A percentile compares a stretch with the other conserved stretches of the same genome.
phyloP scores from a whole-genome alignment of 345 rosid genomes.

The Mallotus nudiflorus region DNA sequence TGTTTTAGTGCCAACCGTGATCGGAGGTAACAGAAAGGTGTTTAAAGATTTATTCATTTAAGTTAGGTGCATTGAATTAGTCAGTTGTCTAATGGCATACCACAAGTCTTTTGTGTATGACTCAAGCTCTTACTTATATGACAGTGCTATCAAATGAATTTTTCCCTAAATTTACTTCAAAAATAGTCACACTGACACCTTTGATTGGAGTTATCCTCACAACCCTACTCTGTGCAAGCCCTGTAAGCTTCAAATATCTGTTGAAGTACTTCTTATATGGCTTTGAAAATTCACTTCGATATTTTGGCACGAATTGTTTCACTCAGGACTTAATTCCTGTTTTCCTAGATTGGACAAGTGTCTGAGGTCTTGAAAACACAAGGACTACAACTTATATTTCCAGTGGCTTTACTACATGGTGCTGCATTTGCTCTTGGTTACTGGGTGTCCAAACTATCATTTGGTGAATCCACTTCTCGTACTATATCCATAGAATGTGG shows the following conservation, averaged over 20 bases:
- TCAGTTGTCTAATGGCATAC: conserved; percentile 1
- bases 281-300: conserved; percentile 5
- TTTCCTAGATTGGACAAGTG: conserved; percentile 80
- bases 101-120: neutral
- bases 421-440: conserved; percentile 89
- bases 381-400: conserved; percentile 80
- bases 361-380: conserved; percentile 85
- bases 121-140: conserved; percentile 23
- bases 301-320: conserved; percentile 8
- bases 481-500: conserved; percentile 98
- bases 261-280: neutral
- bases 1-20: conserved; percentile 78
- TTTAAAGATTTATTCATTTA: neutral
- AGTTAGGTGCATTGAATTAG: conserved; percentile 7
- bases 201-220: conserved; percentile 91
- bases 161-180: conserved; percentile 86
- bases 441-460: conserved; percentile 73
- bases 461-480: conserved; percentile 96
- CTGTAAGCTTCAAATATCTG: conserved; percentile 52
- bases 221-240: conserved; percentile 94
- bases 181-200: conserved; percentile 78
- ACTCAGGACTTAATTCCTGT: neutral
- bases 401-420: conserved; percentile 79
- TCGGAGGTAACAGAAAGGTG: conserved; percentile 59
- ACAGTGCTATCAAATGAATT: conserved; percentile 88